Conservation (phyloP, 805 yeast genomes). For the Yamadazyma olivae region DNA sequence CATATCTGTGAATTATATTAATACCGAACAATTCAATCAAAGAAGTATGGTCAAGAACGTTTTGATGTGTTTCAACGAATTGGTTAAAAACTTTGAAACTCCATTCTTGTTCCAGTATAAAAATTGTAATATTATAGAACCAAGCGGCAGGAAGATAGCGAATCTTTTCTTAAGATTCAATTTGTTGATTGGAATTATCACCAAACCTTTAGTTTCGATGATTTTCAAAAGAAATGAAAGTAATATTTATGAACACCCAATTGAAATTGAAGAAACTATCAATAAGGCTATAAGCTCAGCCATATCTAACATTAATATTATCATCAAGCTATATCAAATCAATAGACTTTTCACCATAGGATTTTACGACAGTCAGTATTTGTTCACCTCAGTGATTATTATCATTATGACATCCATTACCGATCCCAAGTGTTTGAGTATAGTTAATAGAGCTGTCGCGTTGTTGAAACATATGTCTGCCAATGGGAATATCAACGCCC, state of each 20-base stretch:
- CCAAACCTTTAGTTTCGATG: slow-evolving; percentile 33
- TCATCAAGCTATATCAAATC: slow-evolving; percentile 24
- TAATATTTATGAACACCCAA: slow-evolving; percentile 19
- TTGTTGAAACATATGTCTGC: slow-evolving; percentile 33
- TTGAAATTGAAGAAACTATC: slow-evolving; percentile 23
- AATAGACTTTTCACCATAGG: slow-evolving; percentile 32
- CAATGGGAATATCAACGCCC: slow-evolving; percentile 33
- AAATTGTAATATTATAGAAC: slow-evolving; percentile 17
- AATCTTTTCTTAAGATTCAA: slow-evolving; percentile 35
- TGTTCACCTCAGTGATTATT: slow-evolving; percentile 30
- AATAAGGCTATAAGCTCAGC: slow-evolving; percentile 28
- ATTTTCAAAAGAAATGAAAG: slow-evolving; percentile 23
- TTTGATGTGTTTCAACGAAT: slow-evolving; percentile 23
- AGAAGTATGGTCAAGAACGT: slow-evolving; percentile 30
- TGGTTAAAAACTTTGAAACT: slow-evolving; percentile 29
- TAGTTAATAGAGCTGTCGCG: slow-evolving; percentile 25
- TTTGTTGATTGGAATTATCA: slow-evolving; percentile 28
- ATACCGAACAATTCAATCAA: slow-evolving; percentile 38
- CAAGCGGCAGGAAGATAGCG: slow-evolving; percentile 24
- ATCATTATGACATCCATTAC: slow-evolving; percentile 24
- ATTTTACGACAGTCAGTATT: slow-evolving; percentile 39
- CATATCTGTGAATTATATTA: slow-evolving; percentile 37
- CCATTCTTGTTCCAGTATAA: slow-evolving; percentile 24
- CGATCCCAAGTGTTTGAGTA: slow-evolving; percentile 11
- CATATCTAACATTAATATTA: slow-evolving; percentile 26